A percentile compares a stretch with the other conserved stretches of the same genome.
Conservation (phyloP, 2,329 filamentous ascomycete species). For the Mycogone perniciosa region DNA sequence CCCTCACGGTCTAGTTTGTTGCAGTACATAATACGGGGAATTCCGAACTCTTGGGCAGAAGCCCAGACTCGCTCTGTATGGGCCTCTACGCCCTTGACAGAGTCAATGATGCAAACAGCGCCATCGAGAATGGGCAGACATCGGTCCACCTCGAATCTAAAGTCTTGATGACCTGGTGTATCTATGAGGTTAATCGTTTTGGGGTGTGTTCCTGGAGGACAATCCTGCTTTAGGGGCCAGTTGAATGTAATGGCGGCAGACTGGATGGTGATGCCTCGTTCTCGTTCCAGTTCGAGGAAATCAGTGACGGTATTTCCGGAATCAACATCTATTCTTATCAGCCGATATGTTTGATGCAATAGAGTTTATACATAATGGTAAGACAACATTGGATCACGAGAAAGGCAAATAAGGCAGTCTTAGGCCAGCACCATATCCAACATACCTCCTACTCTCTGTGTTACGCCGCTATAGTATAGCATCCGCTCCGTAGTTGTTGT, state of each 20-base stretch:
- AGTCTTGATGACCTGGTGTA: slow-evolving; percentile 94
- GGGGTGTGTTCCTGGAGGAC: slow-evolving; percentile 34
- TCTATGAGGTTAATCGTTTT: slow-evolving; percentile 89
- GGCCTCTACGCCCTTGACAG: slow-evolving; percentile 89
- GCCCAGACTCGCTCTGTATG: slow-evolving; percentile 96
- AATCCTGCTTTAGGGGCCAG: slow-evolving; percentile 63
- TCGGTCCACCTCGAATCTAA: slow-evolving; percentile 91
- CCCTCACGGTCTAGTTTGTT: slow-evolving; percentile 77
- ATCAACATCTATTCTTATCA: slow-evolving; percentile 63
- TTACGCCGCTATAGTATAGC: slow-evolving; percentile 93
- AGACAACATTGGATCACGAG: background rate
- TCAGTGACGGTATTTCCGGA: slow-evolving; percentile 96
- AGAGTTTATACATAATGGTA: too few relatives aligned
- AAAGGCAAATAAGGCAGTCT: background rate
- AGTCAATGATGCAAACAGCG: slow-evolving; percentile 87
- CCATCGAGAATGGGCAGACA: slow-evolving; percentile 85
- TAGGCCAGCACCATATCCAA: background rate
- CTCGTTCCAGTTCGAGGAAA: slow-evolving; percentile 86
- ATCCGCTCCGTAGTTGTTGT: slow-evolving; percentile 98
- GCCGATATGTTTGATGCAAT: background rate
- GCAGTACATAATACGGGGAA: slow-evolving; percentile 72
- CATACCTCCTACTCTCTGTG: slow-evolving; percentile 70
- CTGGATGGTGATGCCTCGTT: slow-evolving; percentile 93
- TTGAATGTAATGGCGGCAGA: slow-evolving; percentile 93
- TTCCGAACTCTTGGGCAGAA: slow-evolving; percentile 77